Evolutionary conservation across 805 yeast genomes (phyloP).

Genomic region (Metschnikowia rubicola): DNA sequence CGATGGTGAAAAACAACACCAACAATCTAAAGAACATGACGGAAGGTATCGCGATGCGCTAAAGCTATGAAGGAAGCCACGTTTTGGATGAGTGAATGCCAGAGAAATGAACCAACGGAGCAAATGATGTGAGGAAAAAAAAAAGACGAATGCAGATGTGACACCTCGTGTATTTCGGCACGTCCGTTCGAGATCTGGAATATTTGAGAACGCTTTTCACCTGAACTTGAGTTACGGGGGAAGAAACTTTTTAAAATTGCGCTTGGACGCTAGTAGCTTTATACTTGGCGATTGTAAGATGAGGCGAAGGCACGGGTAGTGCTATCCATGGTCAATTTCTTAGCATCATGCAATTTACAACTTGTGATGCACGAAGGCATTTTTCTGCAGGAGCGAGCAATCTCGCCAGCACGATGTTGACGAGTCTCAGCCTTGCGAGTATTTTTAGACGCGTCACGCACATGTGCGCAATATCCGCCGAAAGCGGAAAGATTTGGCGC

Average conservation of each 20-base stretch:
- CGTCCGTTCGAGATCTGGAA: too few relatives aligned
- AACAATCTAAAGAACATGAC: slow-evolving; percentile 30
- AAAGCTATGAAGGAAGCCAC: too few relatives aligned
- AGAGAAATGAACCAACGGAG: too few relatives aligned
- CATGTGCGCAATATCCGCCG: not conserved
- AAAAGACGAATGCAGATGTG: too few relatives aligned
- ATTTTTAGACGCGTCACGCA: slow-evolving; percentile 3
- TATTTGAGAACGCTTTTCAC: too few relatives aligned
- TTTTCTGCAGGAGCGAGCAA: not conserved
- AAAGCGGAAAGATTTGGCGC: not conserved
- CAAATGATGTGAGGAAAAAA: too few relatives aligned
- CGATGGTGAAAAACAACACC: slow-evolving; percentile 32
- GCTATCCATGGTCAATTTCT: not conserved
- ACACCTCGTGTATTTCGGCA: too few relatives aligned
- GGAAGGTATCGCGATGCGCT: too few relatives aligned
- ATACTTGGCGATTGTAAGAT: too few relatives aligned
- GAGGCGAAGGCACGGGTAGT: not conserved
- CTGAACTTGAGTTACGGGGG: not conserved
- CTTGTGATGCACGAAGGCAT: not conserved
- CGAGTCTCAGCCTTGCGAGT: not conserved
- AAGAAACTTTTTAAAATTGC: too few relatives aligned
- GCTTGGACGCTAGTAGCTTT: too few relatives aligned
- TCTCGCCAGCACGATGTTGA: not conserved
- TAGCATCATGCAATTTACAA: not conserved
- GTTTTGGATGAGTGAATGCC: too few relatives aligned